Conservation (phyloP, 2,329 filamentous ascomycete genomes). For the Talaromyces sp. region DNA sequence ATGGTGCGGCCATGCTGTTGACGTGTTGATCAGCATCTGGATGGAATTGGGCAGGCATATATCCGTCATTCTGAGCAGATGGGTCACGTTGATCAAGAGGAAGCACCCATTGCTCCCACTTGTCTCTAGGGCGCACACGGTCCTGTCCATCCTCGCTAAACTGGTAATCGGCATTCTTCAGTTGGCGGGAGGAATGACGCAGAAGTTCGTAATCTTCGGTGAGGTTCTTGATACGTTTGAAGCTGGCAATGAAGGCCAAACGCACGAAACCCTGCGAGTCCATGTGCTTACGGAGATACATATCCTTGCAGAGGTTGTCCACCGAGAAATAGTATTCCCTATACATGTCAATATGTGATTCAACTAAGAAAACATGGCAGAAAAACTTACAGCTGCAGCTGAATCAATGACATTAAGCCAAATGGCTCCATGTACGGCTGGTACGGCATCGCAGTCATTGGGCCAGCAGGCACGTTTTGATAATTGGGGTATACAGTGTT, state of each 20-base stretch:
- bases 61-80: conserved; percentile 68
- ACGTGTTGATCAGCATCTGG: conserved; percentile 30
- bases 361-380: not conserved
- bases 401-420: conserved; percentile 54
- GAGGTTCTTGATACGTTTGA: conserved; percentile 74
- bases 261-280: conserved; percentile 90
- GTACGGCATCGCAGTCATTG: conserved; percentile 56
- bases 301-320: conserved; percentile 90
- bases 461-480: conserved; percentile 45
- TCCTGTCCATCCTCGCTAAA: conserved; percentile 72
- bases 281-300: conserved; percentile 85
- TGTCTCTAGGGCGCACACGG: conserved; percentile 66
- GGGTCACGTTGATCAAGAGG: conserved; percentile 65
- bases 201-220: conserved; percentile 69
- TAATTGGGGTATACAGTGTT: conserved; percentile 53
- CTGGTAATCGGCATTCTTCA: conserved; percentile 67
- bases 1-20: conserved; percentile 23
- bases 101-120: conserved; percentile 77
- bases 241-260: conserved; percentile 72
- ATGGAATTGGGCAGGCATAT: conserved; percentile 39
- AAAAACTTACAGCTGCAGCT: conserved; percentile 52
- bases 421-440: conserved; percentile 55
- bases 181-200: conserved; percentile 68
- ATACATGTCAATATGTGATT: conserved; percentile 32
- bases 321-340: conserved; percentile 96